Conservation (phyloP, 176 grass and related monocot genomes). For the Pontederia crassipes region DNA sequence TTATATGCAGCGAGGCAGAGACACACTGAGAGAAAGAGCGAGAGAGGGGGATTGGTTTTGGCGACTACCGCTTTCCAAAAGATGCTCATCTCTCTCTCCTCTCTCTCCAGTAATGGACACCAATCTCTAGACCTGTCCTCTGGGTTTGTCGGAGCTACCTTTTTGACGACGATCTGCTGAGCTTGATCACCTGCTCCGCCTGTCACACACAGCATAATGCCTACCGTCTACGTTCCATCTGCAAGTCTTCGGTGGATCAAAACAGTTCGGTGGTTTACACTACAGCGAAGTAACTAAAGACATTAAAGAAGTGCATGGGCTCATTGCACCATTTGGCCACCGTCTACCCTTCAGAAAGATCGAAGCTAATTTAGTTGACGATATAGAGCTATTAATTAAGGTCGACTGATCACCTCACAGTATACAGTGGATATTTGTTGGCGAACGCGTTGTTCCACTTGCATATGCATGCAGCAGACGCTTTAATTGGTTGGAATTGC, state of each 20-base stretch:
- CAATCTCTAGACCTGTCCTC: constrained; percentile 80
- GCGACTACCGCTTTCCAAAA: constrained; percentile 63
- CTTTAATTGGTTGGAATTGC: too few relatives aligned
- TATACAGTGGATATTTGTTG: too few relatives aligned
- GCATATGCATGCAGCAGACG: too few relatives aligned
- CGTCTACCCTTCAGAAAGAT: too few relatives aligned
- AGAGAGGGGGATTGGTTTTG: constrained; percentile 21
- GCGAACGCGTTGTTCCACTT: too few relatives aligned
- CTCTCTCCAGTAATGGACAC: constrained; percentile 41
- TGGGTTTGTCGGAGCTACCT: constrained; percentile 63
- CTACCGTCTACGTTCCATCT: background rate
- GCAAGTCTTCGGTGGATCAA: background rate
- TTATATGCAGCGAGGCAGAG: background rate
- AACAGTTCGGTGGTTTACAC: too few relatives aligned
- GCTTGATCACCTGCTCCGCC: constrained; percentile 27
- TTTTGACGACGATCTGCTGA: constrained; percentile 69
- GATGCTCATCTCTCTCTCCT: constrained; percentile 26
- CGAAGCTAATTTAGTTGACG: too few relatives aligned
- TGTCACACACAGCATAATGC: constrained; percentile 17
- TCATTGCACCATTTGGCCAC: too few relatives aligned
- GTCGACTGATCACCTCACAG: too few relatives aligned
- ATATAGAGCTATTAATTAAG: too few relatives aligned
- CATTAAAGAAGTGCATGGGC: too few relatives aligned
- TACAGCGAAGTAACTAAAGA: too few relatives aligned
- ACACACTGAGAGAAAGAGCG: constrained; percentile 4